These are phyloP conservation scores for Sabuloglossum arenarium DNA, from an alignment of 495 filamentous ascomycete genomes.

Conservation along the genomic window DNA sequence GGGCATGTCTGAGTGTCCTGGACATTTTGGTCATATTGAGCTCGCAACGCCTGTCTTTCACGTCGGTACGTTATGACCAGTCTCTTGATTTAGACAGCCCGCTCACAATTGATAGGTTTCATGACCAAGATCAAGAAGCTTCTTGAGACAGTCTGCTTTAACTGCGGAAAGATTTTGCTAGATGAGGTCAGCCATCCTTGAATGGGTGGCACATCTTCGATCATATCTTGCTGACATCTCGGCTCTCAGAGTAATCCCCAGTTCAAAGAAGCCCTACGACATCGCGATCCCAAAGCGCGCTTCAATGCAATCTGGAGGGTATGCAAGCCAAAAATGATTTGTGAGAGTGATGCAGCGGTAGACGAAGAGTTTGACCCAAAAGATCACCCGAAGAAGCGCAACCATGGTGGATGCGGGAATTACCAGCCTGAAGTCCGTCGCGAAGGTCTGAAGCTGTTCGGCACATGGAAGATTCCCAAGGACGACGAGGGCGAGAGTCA, in stretches of 20 bases:
- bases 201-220: slow-evolving; percentile 14
- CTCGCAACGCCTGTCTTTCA: slow-evolving; percentile 88
- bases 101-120: slow-evolving; percentile 35
- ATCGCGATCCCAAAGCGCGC: slow-evolving; percentile 76
- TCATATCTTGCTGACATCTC: slow-evolving; percentile 41
- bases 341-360: slow-evolving; percentile 55
- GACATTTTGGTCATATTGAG: slow-evolving; percentile 96
- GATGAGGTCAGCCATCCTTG: slow-evolving; percentile 76
- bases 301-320: slow-evolving; percentile 76
- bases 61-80: slow-evolving; percentile 29
- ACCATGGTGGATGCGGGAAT: slow-evolving; percentile 87
- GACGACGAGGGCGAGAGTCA: slow-evolving; percentile 38
- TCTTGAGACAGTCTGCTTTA: slow-evolving; percentile 92
- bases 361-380: slow-evolving; percentile 20
- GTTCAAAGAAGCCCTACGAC: slow-evolving; percentile 57
- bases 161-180: slow-evolving; percentile 85
- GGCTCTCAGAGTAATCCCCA: slow-evolving; percentile 50
- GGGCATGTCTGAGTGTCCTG: slow-evolving; percentile 82
- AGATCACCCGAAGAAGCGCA: slow-evolving; percentile 12
- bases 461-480: slow-evolving; percentile 61
- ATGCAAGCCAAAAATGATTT: slow-evolving; percentile 70
- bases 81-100: background rate
- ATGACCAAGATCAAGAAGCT: slow-evolving; percentile 96
- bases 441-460: slow-evolving; percentile 63
- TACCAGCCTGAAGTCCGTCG: slow-evolving; percentile 68